Conservation (phyloP, 306 rosid genomes). For the Echinosophora koreensis region DNA sequence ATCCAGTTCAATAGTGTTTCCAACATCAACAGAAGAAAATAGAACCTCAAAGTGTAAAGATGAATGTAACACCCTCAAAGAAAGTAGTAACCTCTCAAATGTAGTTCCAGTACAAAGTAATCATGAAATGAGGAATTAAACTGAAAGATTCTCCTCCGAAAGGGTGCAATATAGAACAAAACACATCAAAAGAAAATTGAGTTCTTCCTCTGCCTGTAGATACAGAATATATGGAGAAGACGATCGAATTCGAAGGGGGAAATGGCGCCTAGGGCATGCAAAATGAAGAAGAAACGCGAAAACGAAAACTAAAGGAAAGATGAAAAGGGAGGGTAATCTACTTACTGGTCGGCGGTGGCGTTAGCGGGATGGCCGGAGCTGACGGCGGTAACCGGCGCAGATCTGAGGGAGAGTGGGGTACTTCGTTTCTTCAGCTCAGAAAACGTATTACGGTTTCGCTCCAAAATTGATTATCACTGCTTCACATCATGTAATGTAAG, state of each 20-base stretch:
- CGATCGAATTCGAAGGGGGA: neutral
- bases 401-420: constrained; percentile 25
- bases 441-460: constrained; percentile 7
- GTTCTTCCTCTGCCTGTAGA: neutral
- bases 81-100: neutral
- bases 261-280: constrained; percentile 38
- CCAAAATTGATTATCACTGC: neutral
- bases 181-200: neutral
- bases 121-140: neutral
- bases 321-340: neutral
- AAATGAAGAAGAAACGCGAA: neutral
- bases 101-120: constrained; percentile 4
- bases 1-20: neutral
- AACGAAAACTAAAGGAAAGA: neutral
- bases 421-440: neutral
- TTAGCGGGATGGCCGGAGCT: neutral
- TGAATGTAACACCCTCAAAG: neutral
- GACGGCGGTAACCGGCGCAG: constrained; percentile 27
- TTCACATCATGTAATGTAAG: neutral
- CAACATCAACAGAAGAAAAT: neutral
- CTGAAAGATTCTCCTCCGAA: neutral
- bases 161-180: neutral
- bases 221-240: neutral
- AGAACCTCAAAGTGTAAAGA: neutral
- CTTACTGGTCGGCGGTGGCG: neutral